Evolutionary conservation across 306 rosid genomes (phyloP).

Genomic region (Crataegus laevigata): DNA sequence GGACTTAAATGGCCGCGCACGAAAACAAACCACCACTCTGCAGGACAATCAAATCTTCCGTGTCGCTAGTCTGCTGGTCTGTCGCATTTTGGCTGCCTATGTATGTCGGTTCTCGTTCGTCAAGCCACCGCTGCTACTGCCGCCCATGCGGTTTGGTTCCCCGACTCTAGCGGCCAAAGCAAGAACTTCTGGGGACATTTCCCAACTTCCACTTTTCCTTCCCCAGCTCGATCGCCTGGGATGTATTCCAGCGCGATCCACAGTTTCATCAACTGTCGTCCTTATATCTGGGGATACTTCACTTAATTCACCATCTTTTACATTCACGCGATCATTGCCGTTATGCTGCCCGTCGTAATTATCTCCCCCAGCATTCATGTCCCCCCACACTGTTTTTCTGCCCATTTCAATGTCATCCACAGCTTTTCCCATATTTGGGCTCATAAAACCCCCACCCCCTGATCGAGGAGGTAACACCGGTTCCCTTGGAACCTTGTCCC

Average conservation of each 20-base stretch:
- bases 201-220: slow-evolving; percentile 99
- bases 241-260: slow-evolving; percentile 66
- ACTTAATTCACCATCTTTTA: slow-evolving; percentile 74
- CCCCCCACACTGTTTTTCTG: slow-evolving; percentile 87
- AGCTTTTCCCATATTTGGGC: slow-evolving; percentile 84
- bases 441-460: slow-evolving; percentile 78
- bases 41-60: slow-evolving; percentile 22
- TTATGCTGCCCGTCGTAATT: slow-evolving; percentile 50
- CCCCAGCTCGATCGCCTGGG: slow-evolving; percentile 97
- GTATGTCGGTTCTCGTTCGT: slow-evolving; percentile 29
- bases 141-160: slow-evolving; percentile 55
- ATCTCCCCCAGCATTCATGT: slow-evolving; percentile 57
- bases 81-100: slow-evolving; percentile 10
- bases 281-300: slow-evolving; percentile 74
- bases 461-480: slow-evolving; percentile 62
- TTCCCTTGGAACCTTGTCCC: slow-evolving; percentile 73
- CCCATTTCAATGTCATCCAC: slow-evolving; percentile 94
- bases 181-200: slow-evolving; percentile 97
- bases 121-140: slow-evolving; percentile 53
- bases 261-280: slow-evolving; percentile 53
- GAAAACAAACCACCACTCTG: slow-evolving; percentile 15
- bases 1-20: slow-evolving; percentile 24
- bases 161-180: slow-evolving; percentile 86
- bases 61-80: background rate
- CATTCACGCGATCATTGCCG: slow-evolving; percentile 48